Evolutionary conservation across 305 asterid genomes (phyloP).

Genomic region (Fraxinus albicans): DNA sequence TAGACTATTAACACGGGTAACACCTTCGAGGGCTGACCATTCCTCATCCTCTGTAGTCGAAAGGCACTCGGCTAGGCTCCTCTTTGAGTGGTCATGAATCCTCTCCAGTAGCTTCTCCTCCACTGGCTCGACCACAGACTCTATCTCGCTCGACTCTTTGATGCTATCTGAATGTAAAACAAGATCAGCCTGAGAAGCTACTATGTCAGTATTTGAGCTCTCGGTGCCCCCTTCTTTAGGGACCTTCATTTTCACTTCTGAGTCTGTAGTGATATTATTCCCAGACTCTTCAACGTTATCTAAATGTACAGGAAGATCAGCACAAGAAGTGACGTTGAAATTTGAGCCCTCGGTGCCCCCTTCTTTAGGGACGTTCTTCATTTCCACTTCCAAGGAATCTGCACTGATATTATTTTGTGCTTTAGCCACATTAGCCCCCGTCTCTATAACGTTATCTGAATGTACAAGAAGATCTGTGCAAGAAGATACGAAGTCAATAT

Average conservation of each 20-base stretch:
- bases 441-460: background rate
- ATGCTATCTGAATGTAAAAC: background rate
- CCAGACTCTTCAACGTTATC: background rate
- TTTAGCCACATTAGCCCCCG: background rate
- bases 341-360: background rate
- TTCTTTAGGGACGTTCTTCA: background rate
- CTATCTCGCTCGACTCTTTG: conserved; percentile 58
- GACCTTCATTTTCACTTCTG: background rate
- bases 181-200: background rate
- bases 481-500: background rate
- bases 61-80: conserved; percentile 94
- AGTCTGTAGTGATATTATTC: background rate
- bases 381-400: background rate
- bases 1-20: conserved; percentile 86
- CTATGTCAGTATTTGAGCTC: background rate
- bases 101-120: conserved; percentile 39
- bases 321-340: background rate
- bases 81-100: conserved; percentile 65
- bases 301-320: background rate
- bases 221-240: background rate
- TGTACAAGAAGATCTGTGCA: background rate
- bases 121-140: conserved; percentile 49
- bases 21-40: conserved; percentile 97
- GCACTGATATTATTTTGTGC: background rate
- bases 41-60: conserved; percentile 70